Base-by-base conservation (phyloP, 257 asterid genomes). In the Lantana camara region DNA sequence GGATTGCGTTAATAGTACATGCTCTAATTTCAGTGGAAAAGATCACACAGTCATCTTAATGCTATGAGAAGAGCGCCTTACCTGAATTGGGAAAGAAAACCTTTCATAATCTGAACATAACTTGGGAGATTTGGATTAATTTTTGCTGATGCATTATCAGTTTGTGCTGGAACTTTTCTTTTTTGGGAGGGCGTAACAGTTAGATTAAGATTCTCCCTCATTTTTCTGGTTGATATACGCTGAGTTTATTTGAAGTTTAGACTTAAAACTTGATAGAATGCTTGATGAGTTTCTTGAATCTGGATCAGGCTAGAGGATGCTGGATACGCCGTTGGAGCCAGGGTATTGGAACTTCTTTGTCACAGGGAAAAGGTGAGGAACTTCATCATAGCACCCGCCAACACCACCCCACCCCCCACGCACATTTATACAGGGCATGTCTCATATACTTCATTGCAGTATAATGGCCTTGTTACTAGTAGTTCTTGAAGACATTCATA, bases 291-390 rank as follows among this genome's bases (percentile, higher is more conserved):
- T 59, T 62, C 37, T 50, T 29, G 22, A 40, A 69, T 69, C 57
- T 69, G 63, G 48, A 66, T 44, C 75, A 89, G 95, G 88, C 72
- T 89, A 45, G 95, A 89, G 84, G 96, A 89, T 80, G 92, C 96
- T 38, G 96, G 92, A 3, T 82, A 79, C 79, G 81, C 90, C 65
- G 96, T 89, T 62, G 95, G 95, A 70, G 80, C 85, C 9, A 82
- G 96, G 64, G 87, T 84, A 67, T 70, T 86, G 66, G 96, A 89
- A 80, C 96, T 89, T 70, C 90, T 89, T 11, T 89, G 96, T 75
- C 92, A 86, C 55, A 57, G 96, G 63, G 95, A 89, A 75, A 89
- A 89, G 92, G 96, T 89, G 61, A 14, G 76, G 41, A 41, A 16
- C 57, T 22, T 70, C 21, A 46, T 55, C 15, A 47, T 66, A 15